Conservation (phyloP, 208 protist genomes). For the Wallacemonas sp. region DNA sequence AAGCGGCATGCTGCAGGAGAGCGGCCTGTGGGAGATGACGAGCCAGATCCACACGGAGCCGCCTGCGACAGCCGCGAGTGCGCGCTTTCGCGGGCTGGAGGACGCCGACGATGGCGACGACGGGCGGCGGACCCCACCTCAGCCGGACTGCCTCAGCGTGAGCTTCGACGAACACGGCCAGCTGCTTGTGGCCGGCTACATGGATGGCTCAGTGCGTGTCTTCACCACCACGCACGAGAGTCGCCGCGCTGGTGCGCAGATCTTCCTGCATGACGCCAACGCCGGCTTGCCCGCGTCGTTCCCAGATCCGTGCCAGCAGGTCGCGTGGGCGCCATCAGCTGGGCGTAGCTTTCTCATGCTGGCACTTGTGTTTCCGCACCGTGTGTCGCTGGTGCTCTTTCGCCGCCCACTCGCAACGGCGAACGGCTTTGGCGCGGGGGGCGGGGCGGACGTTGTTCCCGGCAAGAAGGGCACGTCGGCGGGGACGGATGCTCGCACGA, state of each 20-base stretch:
- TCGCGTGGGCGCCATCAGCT: slow-evolving; percentile 72
- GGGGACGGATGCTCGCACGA: neutral
- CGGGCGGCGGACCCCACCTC: neutral
- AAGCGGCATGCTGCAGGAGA: neutral
- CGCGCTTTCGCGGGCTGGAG: neutral
- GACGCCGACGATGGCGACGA: neutral
- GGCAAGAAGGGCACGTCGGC: neutral
- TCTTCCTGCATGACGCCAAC: slow-evolving; percentile 19
- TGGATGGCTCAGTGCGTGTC: slow-evolving; percentile 51
- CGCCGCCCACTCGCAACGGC: slow-evolving; percentile 30
- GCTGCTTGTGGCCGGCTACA: slow-evolving; percentile 62
- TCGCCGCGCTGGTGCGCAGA: slow-evolving; percentile 28
- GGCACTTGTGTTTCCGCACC: slow-evolving; percentile 48
- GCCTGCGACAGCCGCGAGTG: too few relatives aligned
- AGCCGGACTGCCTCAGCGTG: slow-evolving; percentile 42
- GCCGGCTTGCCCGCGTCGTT: neutral
- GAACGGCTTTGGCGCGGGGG: neutral
- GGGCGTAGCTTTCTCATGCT: slow-evolving; percentile 82
- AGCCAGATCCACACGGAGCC: neutral
- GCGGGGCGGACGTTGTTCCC: neutral
- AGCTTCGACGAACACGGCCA: slow-evolving; percentile 67
- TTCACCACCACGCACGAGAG: slow-evolving; percentile 44
- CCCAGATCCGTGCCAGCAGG: slow-evolving; percentile 36
- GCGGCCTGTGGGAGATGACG: neutral
- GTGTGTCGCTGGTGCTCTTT: slow-evolving; percentile 67